These are phyloP conservation scores for Elsinoe perseae DNA, from an alignment of 2,329 filamentous ascomycete genomes.

Conservation along the genomic window DNA sequence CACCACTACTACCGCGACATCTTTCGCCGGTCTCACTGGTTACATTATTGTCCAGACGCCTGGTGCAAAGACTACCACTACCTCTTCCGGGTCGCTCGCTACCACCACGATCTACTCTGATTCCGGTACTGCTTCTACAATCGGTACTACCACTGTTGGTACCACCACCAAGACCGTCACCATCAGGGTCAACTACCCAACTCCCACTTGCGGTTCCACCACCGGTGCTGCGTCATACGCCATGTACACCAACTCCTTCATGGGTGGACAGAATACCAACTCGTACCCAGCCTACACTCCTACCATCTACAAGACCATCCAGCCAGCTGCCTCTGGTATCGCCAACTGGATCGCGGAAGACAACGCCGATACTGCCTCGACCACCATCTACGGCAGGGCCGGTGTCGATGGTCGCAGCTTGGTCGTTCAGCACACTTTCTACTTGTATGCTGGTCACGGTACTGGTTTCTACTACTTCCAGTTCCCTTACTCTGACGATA, in stretches of 20 bases:
- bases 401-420: slow-evolving; percentile 5
- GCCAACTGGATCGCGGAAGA: slow-evolving; percentile 18
- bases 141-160: slow-evolving; percentile 2
- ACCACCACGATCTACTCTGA: not conserved
- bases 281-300: slow-evolving; percentile 17
- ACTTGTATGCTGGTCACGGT: slow-evolving; percentile 17
- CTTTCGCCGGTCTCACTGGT: slow-evolving; percentile 13
- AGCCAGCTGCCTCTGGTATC: slow-evolving; percentile 11
- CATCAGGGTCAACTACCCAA: slow-evolving; percentile 1
- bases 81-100: not conserved
- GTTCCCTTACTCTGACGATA: slow-evolving; percentile 19
- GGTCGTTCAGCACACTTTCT: slow-evolving; percentile 19
- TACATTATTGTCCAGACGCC: slow-evolving; percentile 17
- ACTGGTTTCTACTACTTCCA: slow-evolving; percentile 20
- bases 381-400: slow-evolving; percentile 10
- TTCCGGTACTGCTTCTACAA: not conserved
- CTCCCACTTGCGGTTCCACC: not conserved
- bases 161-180: not conserved
- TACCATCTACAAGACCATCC: slow-evolving; percentile 18
- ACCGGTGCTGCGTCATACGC: slow-evolving; percentile 1
- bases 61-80: slow-evolving; percentile 1
- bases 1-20: slow-evolving; percentile 13
- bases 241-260: slow-evolving; percentile 14
- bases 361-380: slow-evolving; percentile 15
- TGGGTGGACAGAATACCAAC: slow-evolving; percentile 16